These are phyloP conservation scores for Corrigiola litoralis DNA, from an alignment of 179 eudicot genomes.

Conservation along the genomic window DNA sequence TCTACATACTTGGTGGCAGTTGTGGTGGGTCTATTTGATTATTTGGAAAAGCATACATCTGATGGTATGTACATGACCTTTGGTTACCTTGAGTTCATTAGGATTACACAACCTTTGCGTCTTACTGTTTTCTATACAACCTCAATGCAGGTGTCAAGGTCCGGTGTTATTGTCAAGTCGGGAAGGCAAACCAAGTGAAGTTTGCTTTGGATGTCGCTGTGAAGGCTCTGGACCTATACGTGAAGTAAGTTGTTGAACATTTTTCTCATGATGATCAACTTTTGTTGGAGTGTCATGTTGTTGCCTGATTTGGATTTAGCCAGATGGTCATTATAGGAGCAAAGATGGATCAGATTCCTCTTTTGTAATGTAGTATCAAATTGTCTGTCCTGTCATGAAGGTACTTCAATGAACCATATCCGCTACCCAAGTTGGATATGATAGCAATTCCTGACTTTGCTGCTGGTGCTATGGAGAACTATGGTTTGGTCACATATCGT, in stretches of 20 bases:
- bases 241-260: conserved; percentile 63
- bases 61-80: conserved; percentile 62
- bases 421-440: conserved; percentile 96
- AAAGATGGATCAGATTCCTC: no score
- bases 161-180: conserved; percentile 90
- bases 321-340: no score
- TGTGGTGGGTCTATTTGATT: conserved; percentile 90
- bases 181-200: conserved; percentile 85
- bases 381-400: no score
- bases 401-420: conserved; percentile 85
- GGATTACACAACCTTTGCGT: no score
- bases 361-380: no score
- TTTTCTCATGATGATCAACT: no score
- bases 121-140: no score
- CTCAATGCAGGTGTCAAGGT: conserved; percentile 60
- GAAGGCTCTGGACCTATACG: conserved; percentile 83
- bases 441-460: conserved; percentile 99
- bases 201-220: conserved; percentile 95
- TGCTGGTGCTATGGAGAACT: conserved; percentile 99
- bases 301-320: no score
- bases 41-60: conserved; percentile 77
- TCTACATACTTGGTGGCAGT: conserved; percentile 95
- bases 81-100: no score
- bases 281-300: no score
- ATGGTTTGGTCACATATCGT: conserved; percentile 93